Evolutionary conservation across 768 basidiomycete genomes (phyloP).

Genomic region (Pleurotus djamor): DNA sequence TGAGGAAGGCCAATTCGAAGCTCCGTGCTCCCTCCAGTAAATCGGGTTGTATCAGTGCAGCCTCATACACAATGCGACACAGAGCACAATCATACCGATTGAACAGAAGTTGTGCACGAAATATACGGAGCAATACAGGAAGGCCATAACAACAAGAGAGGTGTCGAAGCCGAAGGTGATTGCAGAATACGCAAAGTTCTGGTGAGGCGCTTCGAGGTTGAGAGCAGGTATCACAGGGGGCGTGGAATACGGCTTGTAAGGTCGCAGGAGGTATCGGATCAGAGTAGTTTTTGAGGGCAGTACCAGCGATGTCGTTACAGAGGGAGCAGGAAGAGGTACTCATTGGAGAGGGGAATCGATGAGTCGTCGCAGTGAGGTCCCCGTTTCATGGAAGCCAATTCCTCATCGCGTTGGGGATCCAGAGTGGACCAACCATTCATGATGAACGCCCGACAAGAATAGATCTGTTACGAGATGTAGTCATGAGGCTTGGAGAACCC

Average conservation of each 20-base stretch:
- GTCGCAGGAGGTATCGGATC: neutral
- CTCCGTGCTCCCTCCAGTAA: neutral
- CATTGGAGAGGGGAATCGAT: neutral
- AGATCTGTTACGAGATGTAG: too few species aligned
- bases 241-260: neutral
- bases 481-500: too few species aligned
- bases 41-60: neutral
- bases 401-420: too few species aligned
- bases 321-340: neutral
- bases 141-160: neutral
- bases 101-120: neutral
- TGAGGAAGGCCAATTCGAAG: neutral
- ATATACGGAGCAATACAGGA: neutral
- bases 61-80: neutral
- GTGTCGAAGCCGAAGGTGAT: neutral
- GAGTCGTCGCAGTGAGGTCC: too few species aligned
- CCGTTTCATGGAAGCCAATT: too few species aligned
- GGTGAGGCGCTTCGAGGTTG: neutral
- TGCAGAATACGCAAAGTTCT: neutral
- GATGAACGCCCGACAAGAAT: too few species aligned
- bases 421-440: too few species aligned
- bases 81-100: neutral
- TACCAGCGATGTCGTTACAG: neutral
- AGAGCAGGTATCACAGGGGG: neutral
- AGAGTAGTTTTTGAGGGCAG: neutral